Evolutionary conservation across 768 basidiomycete species (phyloP), one percentile per base, ranked within the genome.

Genomic region (Lentinula sp.): DNA sequence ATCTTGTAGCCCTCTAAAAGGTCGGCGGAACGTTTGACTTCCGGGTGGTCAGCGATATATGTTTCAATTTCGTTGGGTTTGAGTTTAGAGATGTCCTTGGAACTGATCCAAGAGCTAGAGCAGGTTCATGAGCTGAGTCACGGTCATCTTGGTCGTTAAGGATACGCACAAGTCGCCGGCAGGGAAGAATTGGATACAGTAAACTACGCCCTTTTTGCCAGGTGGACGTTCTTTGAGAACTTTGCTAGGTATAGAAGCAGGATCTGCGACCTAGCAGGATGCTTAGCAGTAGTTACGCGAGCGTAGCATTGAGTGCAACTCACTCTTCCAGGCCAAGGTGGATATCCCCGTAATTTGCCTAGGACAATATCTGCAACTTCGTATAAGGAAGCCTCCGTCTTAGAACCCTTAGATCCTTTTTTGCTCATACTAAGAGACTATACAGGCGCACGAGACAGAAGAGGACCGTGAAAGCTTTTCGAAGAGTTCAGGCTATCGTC

Each of bases 261-360:
- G 87, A 69, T 95, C 89, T 50, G 93, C 85, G 65, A 98, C 81
- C 95, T 98, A 72, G 21, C 68, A 39, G 13, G 5, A 40, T 4
- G n/a, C 6, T 35, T 7, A 57, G 37, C 13, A 43, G 34, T 16
- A 37, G 62, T 43, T 60, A 35, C 16, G 31, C 31, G 37, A 48
- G 1, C n/a, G 32, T 15, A n/a, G 3, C 13, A 59, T 13, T 16
- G 16, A 52, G 23, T 54, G 43, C 31, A 7, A 83, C 91, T 75
- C 70, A 96, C 96, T 78, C 91, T 89, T 71, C 86, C 93, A 59
- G 95, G 97, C 97, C 97, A 99, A 4, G 90, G 82, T 1, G 97
- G 94, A 76, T 80, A 98, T 9, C 96, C 97, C 76, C 91, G 92
- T 71, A 99, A 77, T 79, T 96, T 95, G 28, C 84, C 94, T 63